Evolutionary conservation across 768 basidiomycete genomes (phyloP), one percentile per base, ranked within the genome.

Genomic region (Leccinum fibrillosum): DNA sequence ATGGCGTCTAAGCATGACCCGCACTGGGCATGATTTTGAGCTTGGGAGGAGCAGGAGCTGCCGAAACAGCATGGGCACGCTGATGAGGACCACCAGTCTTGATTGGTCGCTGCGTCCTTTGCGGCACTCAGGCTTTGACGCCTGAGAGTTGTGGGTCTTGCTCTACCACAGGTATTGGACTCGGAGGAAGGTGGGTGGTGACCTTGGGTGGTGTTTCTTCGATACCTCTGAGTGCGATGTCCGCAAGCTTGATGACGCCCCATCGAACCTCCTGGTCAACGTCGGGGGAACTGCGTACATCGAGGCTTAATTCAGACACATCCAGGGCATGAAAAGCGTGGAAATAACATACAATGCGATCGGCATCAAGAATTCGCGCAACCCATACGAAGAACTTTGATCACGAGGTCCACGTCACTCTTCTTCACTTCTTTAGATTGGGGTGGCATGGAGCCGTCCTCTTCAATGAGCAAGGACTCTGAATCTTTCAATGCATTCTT

Each of bases 181-280:
- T 26, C 26, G 83, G 77, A 8, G 85, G 82, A 54, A 94, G 84
- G 64, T 92, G 90, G 52, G 95, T 86, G 49, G 86, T 90, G 60
- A 95, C 86, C 57, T 92, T 94, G 1, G 95, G 95, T 6, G 89
- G 78, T 2, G 86, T 80, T 73, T 98, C 96, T 57, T 92, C 86
- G 3, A 86, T 77, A 23, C 92, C 89, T 53, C 88, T 85, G 63
- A 95, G 87, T 45, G 94, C 81, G 19, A 96, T 79, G 65, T 98
- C 96, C 5, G 92, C 92, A 23, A 97, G 77, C 73, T 98, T 98
- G 66, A 98, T 79, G 51, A 96, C 76, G 62, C 89, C 92, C 85
- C 93, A 92, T 49, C 94, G 88, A 42, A 95, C 89, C 75, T 96
- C 91, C 66, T 91, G 82, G 70, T 97, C 94, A 55, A 86, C 80